Base-by-base conservation (phyloP, 495 filamentous ascomycete genomes). In the Podospora fimiseda region DNA sequence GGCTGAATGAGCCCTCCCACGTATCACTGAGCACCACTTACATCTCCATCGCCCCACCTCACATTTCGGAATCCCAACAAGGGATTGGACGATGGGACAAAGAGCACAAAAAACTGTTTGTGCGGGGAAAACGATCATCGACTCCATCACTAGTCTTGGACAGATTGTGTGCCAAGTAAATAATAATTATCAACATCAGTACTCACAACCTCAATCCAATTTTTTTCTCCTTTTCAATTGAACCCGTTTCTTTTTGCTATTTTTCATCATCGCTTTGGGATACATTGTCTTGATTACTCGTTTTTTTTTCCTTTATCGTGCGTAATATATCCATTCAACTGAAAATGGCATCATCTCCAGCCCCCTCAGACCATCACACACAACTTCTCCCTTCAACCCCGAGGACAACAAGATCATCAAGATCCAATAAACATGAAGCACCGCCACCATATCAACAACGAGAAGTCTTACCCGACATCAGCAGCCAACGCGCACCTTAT, bases 401-500 rank as follows among this genome's bases (percentile, higher is more conserved):
- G 11, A 33, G 27, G 11, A 33, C 27, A 11, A 33, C 11, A 33
- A 33, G 27, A 11, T 11, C 27, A 33, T 6, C 11, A 5, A 33
- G 11, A 5, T 6, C 5, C 27, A 33, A 11, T 11, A 33, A 33
- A 11, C 27, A 33, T 11, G 27, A 33, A 11, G 27, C 5, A 33
- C 6, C 27, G 11, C 27, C 27, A 41, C 39, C 4, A 41, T 18
- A 41, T 9, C 14, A 14, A 18, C 16, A 20, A 9, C 27, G 9
- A 19, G 11, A 38, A 33, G n/a, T n/a, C n/a, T n/a, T n/a, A n/a
- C n/a, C n/a, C 41, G 46, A 36, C 36, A 61, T 50, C 55, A 36
- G 45, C 9, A 13, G 43, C 23, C n/a, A 38, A 16, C 27, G 27
- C 27, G 6, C 27, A 33, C 43, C 58, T 0, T 63, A 61, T 51